Conservation (phyloP, 495 filamentous ascomycete species). For the Tetracladium marchalianum region DNA sequence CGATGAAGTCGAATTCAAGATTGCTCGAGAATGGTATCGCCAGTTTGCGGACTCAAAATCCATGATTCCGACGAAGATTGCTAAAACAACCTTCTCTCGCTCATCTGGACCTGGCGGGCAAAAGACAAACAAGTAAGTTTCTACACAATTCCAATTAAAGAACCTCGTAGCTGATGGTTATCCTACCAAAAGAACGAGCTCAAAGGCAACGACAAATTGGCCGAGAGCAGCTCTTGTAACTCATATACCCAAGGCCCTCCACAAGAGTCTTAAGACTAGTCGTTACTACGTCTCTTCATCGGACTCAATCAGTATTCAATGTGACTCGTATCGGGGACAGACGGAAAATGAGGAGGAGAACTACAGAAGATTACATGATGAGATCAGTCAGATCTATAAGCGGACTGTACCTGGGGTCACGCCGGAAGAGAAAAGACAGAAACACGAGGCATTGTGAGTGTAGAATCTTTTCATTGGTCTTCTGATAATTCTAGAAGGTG, state of each 20-base stretch:
- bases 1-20: constrained; percentile 50
- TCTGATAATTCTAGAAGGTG: no score
- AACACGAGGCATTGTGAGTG: constrained; percentile 56
- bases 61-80: constrained; percentile 53
- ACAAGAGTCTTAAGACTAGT: constrained; percentile 49
- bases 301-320: constrained; percentile 48
- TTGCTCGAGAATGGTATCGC: constrained; percentile 67
- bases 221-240: constrained; percentile 45
- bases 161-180: neutral
- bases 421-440: constrained; percentile 44
- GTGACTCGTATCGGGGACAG: constrained; percentile 64
- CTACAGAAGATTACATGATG: constrained; percentile 48
- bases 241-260: constrained; percentile 59
- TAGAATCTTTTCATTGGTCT: no score
- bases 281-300: constrained; percentile 59
- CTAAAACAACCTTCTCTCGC: constrained; percentile 64
- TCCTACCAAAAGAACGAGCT: constrained; percentile 60
- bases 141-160: neutral
- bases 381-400: constrained; percentile 44
- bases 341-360: constrained; percentile 54
- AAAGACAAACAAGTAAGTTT: constrained; percentile 87
- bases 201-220: constrained; percentile 72
- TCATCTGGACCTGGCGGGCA: constrained; percentile 94
- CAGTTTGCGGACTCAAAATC: constrained; percentile 42
- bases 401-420: constrained; percentile 55